phyloP scores from a whole-genome alignment of 2,329 filamentous ascomycete genomes.

The Blastomyces silverae region DNA sequence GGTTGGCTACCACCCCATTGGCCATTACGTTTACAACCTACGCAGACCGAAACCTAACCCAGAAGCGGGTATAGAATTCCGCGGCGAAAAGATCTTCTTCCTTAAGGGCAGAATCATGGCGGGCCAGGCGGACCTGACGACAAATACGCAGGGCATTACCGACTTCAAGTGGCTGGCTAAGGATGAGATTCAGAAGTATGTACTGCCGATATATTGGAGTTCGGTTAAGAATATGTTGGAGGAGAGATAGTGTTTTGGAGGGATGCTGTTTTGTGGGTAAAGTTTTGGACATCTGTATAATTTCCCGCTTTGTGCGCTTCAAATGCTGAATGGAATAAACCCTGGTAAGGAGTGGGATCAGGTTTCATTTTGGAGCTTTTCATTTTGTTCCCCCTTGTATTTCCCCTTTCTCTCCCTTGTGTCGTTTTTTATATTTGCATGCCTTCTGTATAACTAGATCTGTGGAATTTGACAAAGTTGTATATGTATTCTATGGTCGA shows the following conservation, averaged over 20 bases:
- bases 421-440: slow-evolving; percentile 1
- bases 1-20: slow-evolving; percentile 81
- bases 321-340: neutral
- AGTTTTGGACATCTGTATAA: neutral
- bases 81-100: slow-evolving; percentile 85
- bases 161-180: slow-evolving; percentile 92
- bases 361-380: slow-evolving; percentile 1
- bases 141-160: slow-evolving; percentile 63
- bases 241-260: slow-evolving; percentile 52
- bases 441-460: slow-evolving; percentile 11
- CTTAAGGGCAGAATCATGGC: slow-evolving; percentile 95
- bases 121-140: slow-evolving; percentile 66
- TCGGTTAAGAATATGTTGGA: slow-evolving; percentile 76
- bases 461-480: slow-evolving; percentile 9
- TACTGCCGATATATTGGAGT: slow-evolving; percentile 64
- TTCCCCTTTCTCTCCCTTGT: neutral
- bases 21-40: slow-evolving; percentile 62
- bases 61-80: slow-evolving; percentile 36
- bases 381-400: neutral
- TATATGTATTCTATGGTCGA: neutral
- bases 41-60: slow-evolving; percentile 41
- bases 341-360: neutral
- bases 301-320: neutral
- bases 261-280: neutral
- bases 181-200: slow-evolving; percentile 68